Conservation (phyloP, 768 basidiomycete genomes). For the Thelephora ganbajun region DNA sequence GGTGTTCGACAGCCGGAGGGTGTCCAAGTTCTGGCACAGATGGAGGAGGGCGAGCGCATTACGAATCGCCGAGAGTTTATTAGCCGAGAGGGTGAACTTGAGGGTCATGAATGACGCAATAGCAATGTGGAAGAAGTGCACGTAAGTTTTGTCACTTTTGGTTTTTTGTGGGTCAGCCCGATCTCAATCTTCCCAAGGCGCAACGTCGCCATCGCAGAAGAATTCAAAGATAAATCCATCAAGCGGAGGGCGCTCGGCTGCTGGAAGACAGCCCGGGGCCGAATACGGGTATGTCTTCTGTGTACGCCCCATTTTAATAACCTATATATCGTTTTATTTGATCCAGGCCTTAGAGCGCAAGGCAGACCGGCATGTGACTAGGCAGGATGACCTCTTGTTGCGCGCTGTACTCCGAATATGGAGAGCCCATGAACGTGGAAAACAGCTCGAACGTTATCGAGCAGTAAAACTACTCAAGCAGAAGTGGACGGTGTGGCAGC, state of each 20-base stretch:
- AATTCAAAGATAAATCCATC: constrained; percentile 26
- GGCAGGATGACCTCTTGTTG: constrained; percentile 44
- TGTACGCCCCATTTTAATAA: too few species aligned
- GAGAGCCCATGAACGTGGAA: constrained; percentile 54
- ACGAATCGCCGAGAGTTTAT: constrained; percentile 27
- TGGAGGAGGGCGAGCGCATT: constrained; percentile 41
- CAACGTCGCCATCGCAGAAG: constrained; percentile 27
- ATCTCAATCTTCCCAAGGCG: constrained; percentile 20
- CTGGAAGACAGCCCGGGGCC: constrained; percentile 42
- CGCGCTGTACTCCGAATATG: constrained; percentile 48
- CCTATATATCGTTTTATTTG: background rate
- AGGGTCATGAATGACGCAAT: constrained; percentile 37
- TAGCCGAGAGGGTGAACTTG: constrained; percentile 29
- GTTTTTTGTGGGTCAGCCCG: background rate
- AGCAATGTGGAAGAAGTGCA: constrained; percentile 39
- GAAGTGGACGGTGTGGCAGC: constrained; percentile 37
- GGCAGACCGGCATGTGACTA: constrained; percentile 38
- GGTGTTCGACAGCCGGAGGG: constrained; percentile 21
- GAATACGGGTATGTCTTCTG: constrained; percentile 30
- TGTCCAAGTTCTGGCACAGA: constrained; percentile 34
- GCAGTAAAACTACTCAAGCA: constrained; percentile 29
- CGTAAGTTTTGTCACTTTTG: constrained; percentile 29
- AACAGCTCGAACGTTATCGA: constrained; percentile 39
- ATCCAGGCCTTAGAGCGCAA: constrained; percentile 39
- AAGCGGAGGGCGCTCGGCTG: constrained; percentile 31